Conservation (phyloP, 345 rosid species). For the Lepidium aucheri region DNA sequence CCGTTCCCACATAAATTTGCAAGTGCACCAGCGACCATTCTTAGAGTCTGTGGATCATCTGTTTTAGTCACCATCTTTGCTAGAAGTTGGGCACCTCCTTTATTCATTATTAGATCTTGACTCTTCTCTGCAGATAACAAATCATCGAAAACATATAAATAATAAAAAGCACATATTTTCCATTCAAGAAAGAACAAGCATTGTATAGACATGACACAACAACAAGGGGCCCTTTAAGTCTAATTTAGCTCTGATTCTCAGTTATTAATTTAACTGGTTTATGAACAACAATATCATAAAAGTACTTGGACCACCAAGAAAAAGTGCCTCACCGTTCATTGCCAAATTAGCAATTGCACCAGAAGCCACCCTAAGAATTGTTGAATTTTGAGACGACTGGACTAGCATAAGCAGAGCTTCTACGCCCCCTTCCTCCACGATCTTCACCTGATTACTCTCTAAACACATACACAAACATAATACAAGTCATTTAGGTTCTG, state of each 20-base stretch:
- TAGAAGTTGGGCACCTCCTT: slow-evolving; percentile 72
- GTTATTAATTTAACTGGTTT: neutral
- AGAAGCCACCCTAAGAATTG: slow-evolving; percentile 89
- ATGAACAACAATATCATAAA: neutral
- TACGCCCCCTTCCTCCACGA: slow-evolving; percentile 92
- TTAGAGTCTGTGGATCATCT: slow-evolving; percentile 78
- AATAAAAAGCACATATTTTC: neutral
- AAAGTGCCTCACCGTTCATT: slow-evolving; percentile 64
- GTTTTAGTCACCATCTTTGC: slow-evolving; percentile 66
- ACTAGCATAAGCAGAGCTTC: slow-evolving; percentile 71
- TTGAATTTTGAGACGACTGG: slow-evolving; percentile 56
- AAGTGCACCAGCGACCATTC: slow-evolving; percentile 96
- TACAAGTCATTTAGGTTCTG: neutral
- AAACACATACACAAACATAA: slow-evolving; percentile 18
- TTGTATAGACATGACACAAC: slow-evolving; percentile 6
- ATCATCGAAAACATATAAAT: neutral
- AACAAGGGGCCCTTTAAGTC: neutral
- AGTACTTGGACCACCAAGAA: slow-evolving; percentile 4
- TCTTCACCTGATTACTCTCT: slow-evolving; percentile 77
- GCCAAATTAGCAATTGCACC: slow-evolving; percentile 97
- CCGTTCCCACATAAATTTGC: slow-evolving; percentile 95
- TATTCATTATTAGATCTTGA: slow-evolving; percentile 81
- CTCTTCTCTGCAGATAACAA: slow-evolving; percentile 47
- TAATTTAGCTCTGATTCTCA: neutral
- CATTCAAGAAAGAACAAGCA: neutral